Evolutionary conservation across 2,329 filamentous ascomycete genomes (phyloP).

Genomic region (Cadophora malorum): DNA sequence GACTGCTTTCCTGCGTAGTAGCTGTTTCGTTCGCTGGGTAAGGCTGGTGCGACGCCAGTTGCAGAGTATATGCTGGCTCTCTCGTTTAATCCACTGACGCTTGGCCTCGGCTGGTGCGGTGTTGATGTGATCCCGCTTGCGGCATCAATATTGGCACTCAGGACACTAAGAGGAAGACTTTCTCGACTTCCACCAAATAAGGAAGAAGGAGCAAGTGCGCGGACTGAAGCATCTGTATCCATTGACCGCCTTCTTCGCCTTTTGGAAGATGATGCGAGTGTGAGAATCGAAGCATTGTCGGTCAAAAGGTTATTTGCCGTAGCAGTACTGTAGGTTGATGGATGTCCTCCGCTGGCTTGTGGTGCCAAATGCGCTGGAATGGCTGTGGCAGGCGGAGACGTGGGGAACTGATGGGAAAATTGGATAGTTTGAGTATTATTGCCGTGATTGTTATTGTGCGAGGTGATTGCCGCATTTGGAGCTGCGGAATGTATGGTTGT

Average conservation of each 20-base stretch:
- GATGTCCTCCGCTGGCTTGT: slow-evolving; percentile 54
- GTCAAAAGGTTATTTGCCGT: slow-evolving; percentile 83
- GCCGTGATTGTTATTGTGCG: slow-evolving; percentile 48
- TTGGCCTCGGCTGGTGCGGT: slow-evolving; percentile 59
- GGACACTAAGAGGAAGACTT: slow-evolving; percentile 77
- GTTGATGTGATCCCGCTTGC: slow-evolving; percentile 52
- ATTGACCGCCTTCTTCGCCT: slow-evolving; percentile 77
- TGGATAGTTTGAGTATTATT: slow-evolving; percentile 53
- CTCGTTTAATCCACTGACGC: slow-evolving; percentile 56
- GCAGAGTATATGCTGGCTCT: slow-evolving; percentile 84
- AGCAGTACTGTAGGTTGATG: slow-evolving; percentile 76
- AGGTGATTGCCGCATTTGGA: slow-evolving; percentile 53
- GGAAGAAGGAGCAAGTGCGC: slow-evolving; percentile 82
- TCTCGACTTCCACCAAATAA: slow-evolving; percentile 84
- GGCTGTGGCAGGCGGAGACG: slow-evolving; percentile 69
- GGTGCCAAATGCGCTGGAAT: slow-evolving; percentile 74
- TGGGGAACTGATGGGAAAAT: slow-evolving; percentile 70
- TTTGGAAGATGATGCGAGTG: slow-evolving; percentile 82
- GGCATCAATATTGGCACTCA: slow-evolving; percentile 73
- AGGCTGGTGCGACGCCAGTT: slow-evolving; percentile 68
- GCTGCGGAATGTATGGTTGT: slow-evolving; percentile 84
- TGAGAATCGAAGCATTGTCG: slow-evolving; percentile 86
- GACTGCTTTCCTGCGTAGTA: slow-evolving; percentile 68
- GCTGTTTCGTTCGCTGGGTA: slow-evolving; percentile 80
- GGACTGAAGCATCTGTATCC: slow-evolving; percentile 85